Evolutionary conservation across 495 filamentous ascomycete species (phyloP).

Genomic region (Annulohypoxylon maeteangense): DNA sequence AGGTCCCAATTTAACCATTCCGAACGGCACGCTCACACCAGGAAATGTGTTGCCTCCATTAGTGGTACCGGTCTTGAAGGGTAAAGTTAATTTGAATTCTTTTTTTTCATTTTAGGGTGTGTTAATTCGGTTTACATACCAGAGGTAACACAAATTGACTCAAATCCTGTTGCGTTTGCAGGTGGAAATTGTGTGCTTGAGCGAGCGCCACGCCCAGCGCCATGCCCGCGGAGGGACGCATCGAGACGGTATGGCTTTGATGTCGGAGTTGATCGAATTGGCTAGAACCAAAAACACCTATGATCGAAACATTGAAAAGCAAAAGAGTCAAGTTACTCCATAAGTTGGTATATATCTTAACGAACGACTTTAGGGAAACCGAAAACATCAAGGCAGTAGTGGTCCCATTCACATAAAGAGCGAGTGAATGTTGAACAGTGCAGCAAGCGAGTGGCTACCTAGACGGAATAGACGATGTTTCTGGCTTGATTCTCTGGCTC

Average conservation of each 20-base stretch:
- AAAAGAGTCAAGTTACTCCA: not conserved
- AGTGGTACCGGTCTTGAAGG: slow-evolving; percentile 49
- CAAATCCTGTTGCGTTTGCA: slow-evolving; percentile 15
- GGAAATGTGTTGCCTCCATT: slow-evolving; percentile 76
- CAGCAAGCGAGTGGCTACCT: slow-evolving; percentile 18
- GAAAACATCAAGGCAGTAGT: slow-evolving; percentile 10
- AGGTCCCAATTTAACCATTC: slow-evolving; percentile 77
- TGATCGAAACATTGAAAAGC: slow-evolving; percentile 15
- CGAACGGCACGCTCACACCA: slow-evolving; percentile 71
- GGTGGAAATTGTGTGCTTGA: slow-evolving; percentile 9
- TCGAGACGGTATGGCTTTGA: slow-evolving; percentile 18
- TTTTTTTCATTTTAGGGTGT: not conserved
- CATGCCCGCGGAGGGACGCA: slow-evolving; percentile 27
- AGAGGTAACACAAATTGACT: slow-evolving; percentile 40
- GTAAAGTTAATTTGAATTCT: not conserved
- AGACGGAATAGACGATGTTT: slow-evolving; percentile 1
- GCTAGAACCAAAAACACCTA: slow-evolving; percentile 19
- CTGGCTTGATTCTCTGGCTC: slow-evolving; percentile 5
- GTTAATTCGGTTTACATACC: slow-evolving; percentile 20
- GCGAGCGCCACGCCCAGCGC: slow-evolving; percentile 21
- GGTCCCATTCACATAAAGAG: slow-evolving; percentile 3
- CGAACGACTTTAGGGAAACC: slow-evolving; percentile 6
- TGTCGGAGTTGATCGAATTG: slow-evolving; percentile 21
- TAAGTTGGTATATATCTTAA: slow-evolving; percentile 1
- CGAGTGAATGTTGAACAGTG: not conserved